phyloP scores from a whole-genome alignment of 1,284 basidiomycete species.

The Rhodotorula mucilaginosa region DNA sequence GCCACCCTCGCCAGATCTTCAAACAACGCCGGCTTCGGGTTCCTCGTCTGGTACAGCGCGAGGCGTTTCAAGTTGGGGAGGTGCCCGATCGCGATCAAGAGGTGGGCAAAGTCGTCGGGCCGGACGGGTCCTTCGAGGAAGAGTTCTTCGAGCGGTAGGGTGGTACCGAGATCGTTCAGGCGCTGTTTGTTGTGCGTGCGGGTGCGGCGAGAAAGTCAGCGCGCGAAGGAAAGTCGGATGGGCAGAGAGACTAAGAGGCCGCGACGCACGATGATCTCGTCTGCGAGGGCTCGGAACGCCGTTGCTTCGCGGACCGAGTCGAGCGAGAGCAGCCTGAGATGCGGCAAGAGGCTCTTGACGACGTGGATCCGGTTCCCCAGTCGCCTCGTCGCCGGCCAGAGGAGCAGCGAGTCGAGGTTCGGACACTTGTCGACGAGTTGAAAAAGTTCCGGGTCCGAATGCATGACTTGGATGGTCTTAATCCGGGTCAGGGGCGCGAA shows the following conservation, averaged over 20 bases:
- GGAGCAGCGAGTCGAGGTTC: conserved; percentile 33
- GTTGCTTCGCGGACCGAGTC: conserved; percentile 34
- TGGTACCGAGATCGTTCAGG: not conserved
- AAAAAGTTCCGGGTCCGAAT: conserved; percentile 23
- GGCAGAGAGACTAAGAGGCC: not conserved
- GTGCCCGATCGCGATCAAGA: conserved; percentile 19
- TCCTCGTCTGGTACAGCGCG: conserved; percentile 34
- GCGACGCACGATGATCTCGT: conserved; percentile 26
- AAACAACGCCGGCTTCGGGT: conserved; percentile 22
- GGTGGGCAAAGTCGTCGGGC: conserved; percentile 7
- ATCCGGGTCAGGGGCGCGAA: conserved; percentile 4
- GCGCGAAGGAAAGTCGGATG: not conserved
- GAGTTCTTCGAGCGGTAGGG: conserved; percentile 33
- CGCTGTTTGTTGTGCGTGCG: conserved; percentile 1
- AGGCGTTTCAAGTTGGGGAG: conserved; percentile 25
- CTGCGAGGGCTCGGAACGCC: conserved; percentile 15
- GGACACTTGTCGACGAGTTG: conserved; percentile 17
- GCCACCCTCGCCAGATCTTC: conserved; percentile 14
- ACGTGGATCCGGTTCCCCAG: conserved; percentile 6
- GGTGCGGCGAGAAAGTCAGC: too few relatives aligned
- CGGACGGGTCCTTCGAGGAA: conserved; percentile 37
- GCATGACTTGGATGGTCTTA: conserved; percentile 37
- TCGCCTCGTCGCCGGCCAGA: conserved; percentile 30
- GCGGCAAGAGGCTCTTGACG: conserved; percentile 22
- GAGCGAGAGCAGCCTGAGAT: conserved; percentile 28